These are phyloP conservation scores for Phaeoacremonium minimum DNA, from an alignment of 2,329 filamentous ascomycete genomes.

Conservation along the genomic window DNA sequence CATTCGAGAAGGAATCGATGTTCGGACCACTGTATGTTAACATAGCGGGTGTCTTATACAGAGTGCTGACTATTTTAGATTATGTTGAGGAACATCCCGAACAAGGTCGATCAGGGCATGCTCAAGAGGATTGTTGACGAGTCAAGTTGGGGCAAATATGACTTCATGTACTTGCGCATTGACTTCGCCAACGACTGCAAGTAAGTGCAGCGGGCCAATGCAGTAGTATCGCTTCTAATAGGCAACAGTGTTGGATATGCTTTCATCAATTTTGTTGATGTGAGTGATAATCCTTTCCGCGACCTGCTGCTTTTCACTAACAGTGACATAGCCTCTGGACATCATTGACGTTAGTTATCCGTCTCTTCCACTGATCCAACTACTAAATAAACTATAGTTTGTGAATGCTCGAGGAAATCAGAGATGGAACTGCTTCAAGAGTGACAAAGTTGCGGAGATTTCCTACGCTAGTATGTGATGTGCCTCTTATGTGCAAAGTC, in stretches of 20 bases:
- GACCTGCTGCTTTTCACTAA: conserved; percentile 25
- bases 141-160: conserved; percentile 76
- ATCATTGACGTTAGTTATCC: conserved; percentile 63
- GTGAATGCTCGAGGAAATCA: conserved; percentile 66
- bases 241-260: conserved; percentile 94
- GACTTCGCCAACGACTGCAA: conserved; percentile 83
- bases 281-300: conserved; percentile 34
- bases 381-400: no score
- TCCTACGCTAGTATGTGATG: conserved; percentile 80
- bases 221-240: no score
- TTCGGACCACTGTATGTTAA: conserved; percentile 62
- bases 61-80: conserved; percentile 48
- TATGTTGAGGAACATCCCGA: conserved; percentile 93
- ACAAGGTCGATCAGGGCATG: conserved; percentile 75
- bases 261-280: conserved; percentile 90
- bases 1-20: conserved; percentile 64
- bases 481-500: not conserved
- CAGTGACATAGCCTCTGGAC: conserved; percentile 54
- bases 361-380: conserved; percentile 10
- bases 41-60: not conserved
- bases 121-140: conserved; percentile 77
- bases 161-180: conserved; percentile 94
- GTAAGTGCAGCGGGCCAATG: no score
- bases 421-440: conserved; percentile 76
- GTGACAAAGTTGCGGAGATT: conserved; percentile 80